Evolutionary conservation across 78 protist species (phyloP).

Genomic region (Dictyostelium firmibasis): DNA sequence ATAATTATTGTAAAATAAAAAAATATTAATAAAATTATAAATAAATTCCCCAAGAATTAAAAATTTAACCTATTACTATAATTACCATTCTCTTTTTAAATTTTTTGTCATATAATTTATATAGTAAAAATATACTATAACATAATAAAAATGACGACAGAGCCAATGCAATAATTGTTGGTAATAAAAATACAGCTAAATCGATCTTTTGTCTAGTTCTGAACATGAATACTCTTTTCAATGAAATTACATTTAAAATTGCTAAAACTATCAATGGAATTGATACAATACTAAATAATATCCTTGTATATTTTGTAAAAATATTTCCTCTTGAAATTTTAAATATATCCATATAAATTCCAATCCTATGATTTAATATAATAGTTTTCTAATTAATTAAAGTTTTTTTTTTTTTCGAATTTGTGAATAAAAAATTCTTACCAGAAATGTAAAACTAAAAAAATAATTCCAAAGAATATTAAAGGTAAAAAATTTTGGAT

Average conservation of each 20-base stretch:
- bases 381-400: not conserved
- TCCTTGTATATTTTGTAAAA: constrained; percentile 5
- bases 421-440: not conserved
- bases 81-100: constrained; percentile 4
- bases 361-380: not conserved
- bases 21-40: not conserved
- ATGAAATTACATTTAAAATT: constrained; percentile 2
- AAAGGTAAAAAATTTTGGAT: not conserved
- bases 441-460: constrained; percentile 10
- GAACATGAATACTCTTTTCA: not conserved
- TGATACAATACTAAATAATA: not conserved
- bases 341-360: constrained; percentile 14
- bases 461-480: not conserved
- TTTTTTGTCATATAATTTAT: not conserved
- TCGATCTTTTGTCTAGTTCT: not conserved
- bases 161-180: not conserved
- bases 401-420: no score
- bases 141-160: not conserved
- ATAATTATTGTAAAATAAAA: not conserved
- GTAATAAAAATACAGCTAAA: not conserved
- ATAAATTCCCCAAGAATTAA: no score
- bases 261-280: not conserved
- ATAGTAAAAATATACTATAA: not conserved
- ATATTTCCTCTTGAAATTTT: not conserved
- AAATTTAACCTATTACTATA: not conserved